Conservation (phyloP, 163 green algal genomes). For the Trebouxia gelatinosa region DNA sequence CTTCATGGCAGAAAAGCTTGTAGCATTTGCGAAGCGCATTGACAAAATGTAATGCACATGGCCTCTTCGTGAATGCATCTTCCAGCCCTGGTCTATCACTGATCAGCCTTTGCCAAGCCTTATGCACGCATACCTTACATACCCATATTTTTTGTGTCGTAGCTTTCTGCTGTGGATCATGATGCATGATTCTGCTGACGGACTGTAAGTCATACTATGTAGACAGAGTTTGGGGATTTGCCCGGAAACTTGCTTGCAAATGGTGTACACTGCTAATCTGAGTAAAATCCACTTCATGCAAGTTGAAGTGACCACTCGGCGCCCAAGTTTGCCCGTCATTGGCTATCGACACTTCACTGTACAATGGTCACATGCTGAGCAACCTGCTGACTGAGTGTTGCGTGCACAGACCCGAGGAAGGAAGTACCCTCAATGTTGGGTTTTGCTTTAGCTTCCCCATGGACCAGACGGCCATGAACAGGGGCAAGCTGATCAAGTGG, state of each 20-base stretch:
- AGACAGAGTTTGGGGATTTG: background rate
- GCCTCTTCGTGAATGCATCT: too few species aligned
- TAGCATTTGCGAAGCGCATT: constrained; percentile 24
- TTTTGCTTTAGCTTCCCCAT: constrained; percentile 68
- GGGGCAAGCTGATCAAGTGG: constrained; percentile 46
- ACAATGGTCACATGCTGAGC: too few species aligned
- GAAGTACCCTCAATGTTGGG: constrained; percentile 39
- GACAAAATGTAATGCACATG: constrained; percentile 12
- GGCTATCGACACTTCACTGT: too few species aligned
- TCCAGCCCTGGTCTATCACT: background rate
- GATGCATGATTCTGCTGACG: background rate
- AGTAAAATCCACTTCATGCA: too few species aligned
- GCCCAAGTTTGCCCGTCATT: too few species aligned
- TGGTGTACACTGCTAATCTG: too few species aligned
- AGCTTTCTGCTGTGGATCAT: background rate
- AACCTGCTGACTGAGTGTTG: background rate
- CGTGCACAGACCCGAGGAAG: background rate
- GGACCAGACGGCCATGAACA: constrained; percentile 49
- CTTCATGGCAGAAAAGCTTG: constrained; percentile 34
- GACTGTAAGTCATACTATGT: background rate
- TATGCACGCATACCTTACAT: background rate
- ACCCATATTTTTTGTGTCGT: too few species aligned
- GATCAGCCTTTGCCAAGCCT: background rate
- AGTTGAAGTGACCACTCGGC: too few species aligned
- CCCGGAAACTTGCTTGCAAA: too few species aligned